Percentiles rank a stretch among this genome's conserved stretches.
Conservation (phyloP, 2,329 filamentous ascomycete genomes). For the Arthrobotrys sinensis region DNA sequence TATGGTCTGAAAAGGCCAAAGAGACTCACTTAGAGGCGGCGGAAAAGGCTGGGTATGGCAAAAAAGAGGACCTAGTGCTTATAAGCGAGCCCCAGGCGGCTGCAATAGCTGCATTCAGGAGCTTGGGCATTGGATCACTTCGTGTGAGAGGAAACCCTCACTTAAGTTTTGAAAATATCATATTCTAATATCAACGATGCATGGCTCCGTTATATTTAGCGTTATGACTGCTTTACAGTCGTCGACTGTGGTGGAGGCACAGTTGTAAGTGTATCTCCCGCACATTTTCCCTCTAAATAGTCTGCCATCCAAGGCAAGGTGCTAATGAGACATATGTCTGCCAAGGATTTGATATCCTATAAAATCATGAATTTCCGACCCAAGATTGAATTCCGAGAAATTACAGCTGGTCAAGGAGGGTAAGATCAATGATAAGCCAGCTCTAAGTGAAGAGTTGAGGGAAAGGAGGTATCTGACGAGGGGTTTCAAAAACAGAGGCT, state of each 20-base stretch:
- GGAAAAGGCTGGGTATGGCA: conserved; percentile 30
- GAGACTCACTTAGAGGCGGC: conserved; percentile 26
- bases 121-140: conserved; percentile 21
- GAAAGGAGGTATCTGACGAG: not conserved
- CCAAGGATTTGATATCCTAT: conserved; percentile 33
- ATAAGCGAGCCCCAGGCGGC: conserved; percentile 39
- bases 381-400: conserved; percentile 10
- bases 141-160: conserved; percentile 1
- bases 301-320: not conserved
- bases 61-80: conserved; percentile 7
- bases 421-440: not conserved
- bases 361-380: conserved; percentile 37
- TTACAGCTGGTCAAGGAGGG: conserved; percentile 30
- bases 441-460: not conserved
- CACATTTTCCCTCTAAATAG: not conserved
- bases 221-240: conserved; percentile 43
- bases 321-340: not conserved
- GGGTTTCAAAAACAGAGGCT: not conserved
- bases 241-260: conserved; percentile 36
- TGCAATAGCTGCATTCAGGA: conserved; percentile 25
- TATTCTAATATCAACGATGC: not conserved
- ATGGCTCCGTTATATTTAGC: not conserved
- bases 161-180: not conserved
- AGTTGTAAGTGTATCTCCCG: conserved; percentile 21
- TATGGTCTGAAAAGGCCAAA: conserved; percentile 43